Conservation (phyloP, 2,329 filamentous ascomycete genomes). For the Verticillium isaacii region DNA sequence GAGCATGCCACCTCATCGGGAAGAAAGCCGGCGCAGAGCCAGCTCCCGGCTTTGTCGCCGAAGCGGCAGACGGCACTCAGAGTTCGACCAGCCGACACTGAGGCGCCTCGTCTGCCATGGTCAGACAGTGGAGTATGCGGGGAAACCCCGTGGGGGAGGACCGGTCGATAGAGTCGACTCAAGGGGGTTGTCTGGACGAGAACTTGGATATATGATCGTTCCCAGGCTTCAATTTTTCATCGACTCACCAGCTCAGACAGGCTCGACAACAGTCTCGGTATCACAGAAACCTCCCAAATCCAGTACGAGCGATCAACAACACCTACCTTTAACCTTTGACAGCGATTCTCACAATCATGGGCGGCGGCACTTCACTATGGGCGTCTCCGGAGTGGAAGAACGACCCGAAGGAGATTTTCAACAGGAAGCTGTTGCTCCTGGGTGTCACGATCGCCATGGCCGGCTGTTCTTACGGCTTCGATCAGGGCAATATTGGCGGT, state of each 20-base stretch:
- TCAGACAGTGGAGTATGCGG: background rate
- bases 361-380: conserved; percentile 31
- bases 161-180: background rate
- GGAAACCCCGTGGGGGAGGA: background rate
- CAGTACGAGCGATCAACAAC: background rate
- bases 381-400: conserved; percentile 27
- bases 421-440: conserved; percentile 24
- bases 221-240: background rate
- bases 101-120: background rate
- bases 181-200: background rate
- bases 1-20: background rate
- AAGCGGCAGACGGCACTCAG: background rate
- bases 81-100: background rate
- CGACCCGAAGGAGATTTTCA: conserved; percentile 31
- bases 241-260: background rate
- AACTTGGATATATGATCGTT: conserved; percentile 6
- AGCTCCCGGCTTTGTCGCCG: background rate
- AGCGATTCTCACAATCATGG: conserved; percentile 19
- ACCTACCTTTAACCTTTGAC: background rate
- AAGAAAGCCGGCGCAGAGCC: background rate
- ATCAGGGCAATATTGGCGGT: conserved; percentile 33
- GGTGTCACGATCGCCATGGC: conserved; percentile 27
- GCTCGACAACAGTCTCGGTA: background rate
- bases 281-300: background rate
- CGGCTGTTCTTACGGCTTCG: conserved; percentile 32